These are phyloP conservation scores for Casaregolazyma lundiana DNA, from an alignment of 1,139 yeast species.

Conservation along the genomic window DNA sequence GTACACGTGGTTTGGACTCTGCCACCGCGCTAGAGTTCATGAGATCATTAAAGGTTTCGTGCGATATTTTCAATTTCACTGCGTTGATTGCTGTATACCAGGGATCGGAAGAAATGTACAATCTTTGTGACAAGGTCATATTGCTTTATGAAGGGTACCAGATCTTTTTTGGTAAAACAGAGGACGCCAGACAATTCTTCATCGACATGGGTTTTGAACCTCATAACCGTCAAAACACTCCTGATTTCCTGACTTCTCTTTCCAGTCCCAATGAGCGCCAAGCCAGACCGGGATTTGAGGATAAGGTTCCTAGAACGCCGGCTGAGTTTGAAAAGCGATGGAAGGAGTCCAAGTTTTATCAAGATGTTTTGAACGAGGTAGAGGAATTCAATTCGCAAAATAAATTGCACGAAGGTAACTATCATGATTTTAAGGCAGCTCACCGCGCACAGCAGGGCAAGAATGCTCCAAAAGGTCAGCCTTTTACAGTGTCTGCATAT, in stretches of 20 bases:
- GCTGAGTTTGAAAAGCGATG: slow-evolving; percentile 54
- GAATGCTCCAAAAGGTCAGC: slow-evolving; percentile 42
- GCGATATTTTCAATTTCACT: slow-evolving; percentile 51
- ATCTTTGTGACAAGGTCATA: slow-evolving; percentile 59
- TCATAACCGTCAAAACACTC: slow-evolving; percentile 60
- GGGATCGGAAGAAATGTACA: slow-evolving; percentile 63
- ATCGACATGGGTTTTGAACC: slow-evolving; percentile 57
- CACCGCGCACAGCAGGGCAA: slow-evolving; percentile 28
- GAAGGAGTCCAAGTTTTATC: slow-evolving; percentile 49
- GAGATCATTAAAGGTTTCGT: slow-evolving; percentile 56
- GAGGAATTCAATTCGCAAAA: slow-evolving; percentile 37
- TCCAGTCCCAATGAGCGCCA: slow-evolving; percentile 53
- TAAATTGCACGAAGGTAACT: slow-evolving; percentile 1
- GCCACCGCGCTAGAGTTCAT: slow-evolving; percentile 69
- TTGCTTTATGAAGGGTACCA: slow-evolving; percentile 57
- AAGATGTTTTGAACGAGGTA: slow-evolving; percentile 38
- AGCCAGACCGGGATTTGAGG: slow-evolving; percentile 45
- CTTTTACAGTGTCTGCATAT: slow-evolving; percentile 43
- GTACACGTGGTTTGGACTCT: slow-evolving; percentile 76
- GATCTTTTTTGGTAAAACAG: slow-evolving; percentile 54
- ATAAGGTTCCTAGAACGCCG: slow-evolving; percentile 52
- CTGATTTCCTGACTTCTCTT: slow-evolving; percentile 65
- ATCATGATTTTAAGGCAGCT: background rate
- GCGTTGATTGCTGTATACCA: slow-evolving; percentile 59
- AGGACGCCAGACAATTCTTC: slow-evolving; percentile 49